These are phyloP conservation scores for Aspergillus ochraceus DNA, from an alignment of 2,329 filamentous ascomycete species.

Conservation along the genomic window DNA sequence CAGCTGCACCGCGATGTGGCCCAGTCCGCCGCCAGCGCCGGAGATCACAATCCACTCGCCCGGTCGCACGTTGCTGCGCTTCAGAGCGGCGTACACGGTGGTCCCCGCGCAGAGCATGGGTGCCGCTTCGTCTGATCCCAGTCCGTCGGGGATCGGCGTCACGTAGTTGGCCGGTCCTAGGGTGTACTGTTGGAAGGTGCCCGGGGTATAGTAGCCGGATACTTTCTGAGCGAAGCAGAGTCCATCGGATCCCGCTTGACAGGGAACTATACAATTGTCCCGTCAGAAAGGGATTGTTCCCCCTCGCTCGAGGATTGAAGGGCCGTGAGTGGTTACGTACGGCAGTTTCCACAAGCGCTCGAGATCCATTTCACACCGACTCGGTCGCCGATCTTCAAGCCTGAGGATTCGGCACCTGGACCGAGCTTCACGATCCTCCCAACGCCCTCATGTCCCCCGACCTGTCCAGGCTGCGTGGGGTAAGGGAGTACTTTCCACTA, in stretches of 20 bases:
- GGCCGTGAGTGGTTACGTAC: constrained; percentile 28
- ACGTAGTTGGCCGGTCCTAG: constrained; percentile 66
- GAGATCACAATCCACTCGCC: constrained; percentile 63
- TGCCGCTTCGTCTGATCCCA: constrained; percentile 62
- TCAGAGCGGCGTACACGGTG: constrained; percentile 66
- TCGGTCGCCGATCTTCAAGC: constrained; percentile 64
- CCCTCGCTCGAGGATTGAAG: not conserved
- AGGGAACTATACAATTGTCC: constrained; percentile 39
- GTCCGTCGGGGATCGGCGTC: constrained; percentile 64
- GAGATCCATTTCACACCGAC: constrained; percentile 71
- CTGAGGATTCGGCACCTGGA: constrained; percentile 55
- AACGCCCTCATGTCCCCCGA: constrained; percentile 70
- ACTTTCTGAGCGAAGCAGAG: constrained; percentile 58
- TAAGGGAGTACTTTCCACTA: constrained; percentile 60
- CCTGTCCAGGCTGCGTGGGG: constrained; percentile 61
- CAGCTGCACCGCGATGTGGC: constrained; percentile 64
- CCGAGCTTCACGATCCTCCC: constrained; percentile 66
- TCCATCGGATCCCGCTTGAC: constrained; percentile 56
- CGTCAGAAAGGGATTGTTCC: constrained; percentile 2
- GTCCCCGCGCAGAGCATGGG: constrained; percentile 69
- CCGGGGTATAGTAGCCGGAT: constrained; percentile 67
- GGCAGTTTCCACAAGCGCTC: constrained; percentile 56
- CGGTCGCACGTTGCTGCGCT: constrained; percentile 58
- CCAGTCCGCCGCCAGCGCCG: constrained; percentile 64
- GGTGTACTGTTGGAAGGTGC: constrained; percentile 72